Evolutionary conservation across 192 early-diverging fungal species (phyloP).

Genomic region (Funneliformis mosseae): DNA sequence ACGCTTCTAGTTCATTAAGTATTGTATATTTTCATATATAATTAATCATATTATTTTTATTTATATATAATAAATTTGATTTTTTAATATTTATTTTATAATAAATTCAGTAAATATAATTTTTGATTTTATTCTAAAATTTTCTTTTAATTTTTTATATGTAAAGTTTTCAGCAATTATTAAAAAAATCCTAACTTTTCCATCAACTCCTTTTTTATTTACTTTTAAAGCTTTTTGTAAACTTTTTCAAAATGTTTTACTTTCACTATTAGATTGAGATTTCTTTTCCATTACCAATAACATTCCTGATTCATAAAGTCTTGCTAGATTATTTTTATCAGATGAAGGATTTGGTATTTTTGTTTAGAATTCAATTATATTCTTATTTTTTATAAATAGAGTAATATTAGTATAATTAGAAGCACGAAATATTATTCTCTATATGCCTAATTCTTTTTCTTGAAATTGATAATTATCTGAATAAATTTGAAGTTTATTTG

Average conservation of each 20-base stretch:
- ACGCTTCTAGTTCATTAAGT: not conserved
- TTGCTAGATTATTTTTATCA: not conserved
- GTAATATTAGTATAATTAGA: not conserved
- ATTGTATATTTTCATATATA: not conserved
- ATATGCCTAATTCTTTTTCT: not conserved
- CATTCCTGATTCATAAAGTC: too few species aligned
- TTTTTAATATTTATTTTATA: not conserved
- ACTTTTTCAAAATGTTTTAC: not conserved
- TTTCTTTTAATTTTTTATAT: not conserved
- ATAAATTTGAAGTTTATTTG: not conserved
- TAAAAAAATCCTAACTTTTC: not conserved
- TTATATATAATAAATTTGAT: not conserved
- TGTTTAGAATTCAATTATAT: not conserved
- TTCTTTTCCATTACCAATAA: too few species aligned
- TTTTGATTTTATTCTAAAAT: not conserved
- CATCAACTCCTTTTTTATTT: not conserved
- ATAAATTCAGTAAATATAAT: not conserved
- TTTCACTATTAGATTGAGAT: too few species aligned
- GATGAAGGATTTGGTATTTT: not conserved
- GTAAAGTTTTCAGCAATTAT: not conserved
- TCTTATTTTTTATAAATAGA: not conserved
- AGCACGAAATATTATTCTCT: not conserved
- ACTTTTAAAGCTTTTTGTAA: not conserved
- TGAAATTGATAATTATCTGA: not conserved
- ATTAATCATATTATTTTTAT: not conserved